These are phyloP conservation scores for Zasmidium cellare DNA, from an alignment of 2,329 filamentous ascomycete species.

Conservation along the genomic window DNA sequence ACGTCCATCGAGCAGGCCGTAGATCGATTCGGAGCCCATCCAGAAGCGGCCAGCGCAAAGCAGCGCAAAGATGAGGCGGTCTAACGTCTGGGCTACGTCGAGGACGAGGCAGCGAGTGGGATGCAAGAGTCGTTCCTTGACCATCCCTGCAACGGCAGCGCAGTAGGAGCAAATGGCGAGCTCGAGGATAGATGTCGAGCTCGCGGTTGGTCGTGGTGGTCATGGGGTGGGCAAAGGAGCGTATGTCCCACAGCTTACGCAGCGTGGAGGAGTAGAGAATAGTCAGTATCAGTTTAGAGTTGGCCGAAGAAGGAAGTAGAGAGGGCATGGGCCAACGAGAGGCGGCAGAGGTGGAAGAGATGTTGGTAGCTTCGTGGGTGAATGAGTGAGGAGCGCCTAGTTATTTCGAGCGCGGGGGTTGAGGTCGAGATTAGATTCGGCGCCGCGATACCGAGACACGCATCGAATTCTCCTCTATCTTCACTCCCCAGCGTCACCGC, in stretches of 20 bases:
- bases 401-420: not conserved
- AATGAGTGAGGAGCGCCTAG: not conserved
- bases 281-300: conserved; percentile 6
- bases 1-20: not conserved
- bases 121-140: not conserved
- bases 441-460: not conserved
- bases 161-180: not conserved
- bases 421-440: too few relatives aligned
- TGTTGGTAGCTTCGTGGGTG: not conserved
- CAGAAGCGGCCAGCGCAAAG: not conserved
- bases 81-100: not conserved
- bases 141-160: not conserved
- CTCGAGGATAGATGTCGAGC: not conserved
- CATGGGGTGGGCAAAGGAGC: not conserved
- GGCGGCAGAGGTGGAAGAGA: not conserved
- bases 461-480: too few relatives aligned
- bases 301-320: conserved; percentile 11
- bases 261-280: not conserved
- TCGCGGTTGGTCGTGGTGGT: not conserved
- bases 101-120: not conserved
- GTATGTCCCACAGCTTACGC: not conserved
- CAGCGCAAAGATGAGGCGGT: not conserved
- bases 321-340: not conserved
- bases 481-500: too few relatives aligned
- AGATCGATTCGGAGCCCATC: not conserved